These are phyloP conservation scores for Ehretia macrophylla DNA, from an alignment of 257 asterid species.

Conservation along the genomic window DNA sequence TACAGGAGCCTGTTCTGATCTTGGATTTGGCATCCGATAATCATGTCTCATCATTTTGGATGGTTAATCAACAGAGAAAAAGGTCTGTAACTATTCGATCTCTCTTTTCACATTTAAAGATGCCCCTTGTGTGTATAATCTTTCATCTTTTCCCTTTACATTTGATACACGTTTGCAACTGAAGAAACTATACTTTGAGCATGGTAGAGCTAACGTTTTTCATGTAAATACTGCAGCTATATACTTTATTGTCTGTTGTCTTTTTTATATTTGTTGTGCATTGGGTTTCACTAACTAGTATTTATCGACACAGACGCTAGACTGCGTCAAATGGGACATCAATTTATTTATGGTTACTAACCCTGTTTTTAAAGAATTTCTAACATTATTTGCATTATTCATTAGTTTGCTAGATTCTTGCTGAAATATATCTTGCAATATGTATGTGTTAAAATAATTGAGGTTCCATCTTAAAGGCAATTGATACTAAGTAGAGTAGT, in stretches of 20 bases:
- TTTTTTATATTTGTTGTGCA: neutral
- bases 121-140: neutral
- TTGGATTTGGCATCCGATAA: conserved; percentile 69
- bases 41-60: conserved; percentile 92
- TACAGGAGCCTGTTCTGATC: conserved; percentile 76
- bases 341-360: no score
- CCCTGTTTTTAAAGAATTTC: no score
- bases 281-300: neutral
- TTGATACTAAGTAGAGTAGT: no score
- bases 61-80: conserved; percentile 77
- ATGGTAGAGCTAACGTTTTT: neutral
- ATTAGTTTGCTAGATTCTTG: no score
- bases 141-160: neutral
- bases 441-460: no score
- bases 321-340: no score
- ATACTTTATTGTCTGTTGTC: neutral
- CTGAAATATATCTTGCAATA: no score
- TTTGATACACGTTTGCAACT: neutral
- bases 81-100: conserved; percentile 36
- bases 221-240: neutral
- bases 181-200: neutral
- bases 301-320: no score
- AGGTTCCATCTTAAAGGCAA: no score
- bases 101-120: neutral
- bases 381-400: no score